A percentile compares a stretch with the other conserved stretches of the same genome.
Evolutionary conservation across 2,329 filamentous ascomycete species (phyloP).

Genomic region (Penicillium sp.): DNA sequence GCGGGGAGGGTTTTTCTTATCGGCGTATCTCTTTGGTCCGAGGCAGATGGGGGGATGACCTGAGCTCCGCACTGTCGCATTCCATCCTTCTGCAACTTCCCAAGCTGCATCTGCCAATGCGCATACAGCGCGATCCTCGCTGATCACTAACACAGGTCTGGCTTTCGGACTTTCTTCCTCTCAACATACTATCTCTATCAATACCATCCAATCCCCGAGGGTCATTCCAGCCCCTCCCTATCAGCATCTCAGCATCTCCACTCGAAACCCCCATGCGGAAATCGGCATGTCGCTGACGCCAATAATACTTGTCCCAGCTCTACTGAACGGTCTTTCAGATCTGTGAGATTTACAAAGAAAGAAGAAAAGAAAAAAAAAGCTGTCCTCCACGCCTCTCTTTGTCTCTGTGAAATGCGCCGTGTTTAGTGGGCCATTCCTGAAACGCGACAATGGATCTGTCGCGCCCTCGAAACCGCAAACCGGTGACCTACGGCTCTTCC

Average conservation of each 20-base stretch:
- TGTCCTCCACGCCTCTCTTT: neutral
- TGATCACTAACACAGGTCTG: no score
- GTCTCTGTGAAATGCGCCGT: constrained; percentile 6
- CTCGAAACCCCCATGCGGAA: neutral
- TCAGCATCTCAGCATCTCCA: neutral
- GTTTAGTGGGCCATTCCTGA: neutral
- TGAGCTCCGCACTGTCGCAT: neutral
- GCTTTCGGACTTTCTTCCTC: no score
- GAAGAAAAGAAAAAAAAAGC: neutral
- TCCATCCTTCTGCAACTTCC: neutral
- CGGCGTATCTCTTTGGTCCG: constrained; percentile 11
- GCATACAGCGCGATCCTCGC: no score
- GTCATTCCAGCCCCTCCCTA: neutral
- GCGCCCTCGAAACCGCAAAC: constrained; percentile 31
- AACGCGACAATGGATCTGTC: constrained; percentile 23
- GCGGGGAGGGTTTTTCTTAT: constrained; percentile 26
- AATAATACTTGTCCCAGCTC: neutral
- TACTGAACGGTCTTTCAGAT: neutral
- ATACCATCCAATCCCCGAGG: no score
- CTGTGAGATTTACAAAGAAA: neutral
- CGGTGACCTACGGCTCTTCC: constrained; percentile 45
- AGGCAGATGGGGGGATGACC: neutral
- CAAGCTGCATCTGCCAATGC: no score
- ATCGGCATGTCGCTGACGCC: neutral
- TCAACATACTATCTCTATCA: neutral